A percentile compares a stretch with the other conserved stretches of the same genome.
Conservation (phyloP, 805 yeast species). For the Yamadazyma sp. region DNA sequence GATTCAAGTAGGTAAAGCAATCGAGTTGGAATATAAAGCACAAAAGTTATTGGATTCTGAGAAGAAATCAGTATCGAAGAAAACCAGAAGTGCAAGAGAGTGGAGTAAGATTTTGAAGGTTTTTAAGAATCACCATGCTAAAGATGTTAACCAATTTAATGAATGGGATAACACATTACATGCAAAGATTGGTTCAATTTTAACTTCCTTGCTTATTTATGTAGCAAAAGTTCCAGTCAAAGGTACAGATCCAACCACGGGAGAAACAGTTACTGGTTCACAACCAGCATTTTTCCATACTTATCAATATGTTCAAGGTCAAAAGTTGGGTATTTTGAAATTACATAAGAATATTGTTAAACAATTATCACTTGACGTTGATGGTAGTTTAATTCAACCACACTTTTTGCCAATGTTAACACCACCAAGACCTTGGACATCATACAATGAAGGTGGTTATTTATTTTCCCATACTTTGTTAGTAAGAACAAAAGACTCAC, state of each 20-base stretch:
- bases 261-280: constrained; percentile 58
- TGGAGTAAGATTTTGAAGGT: constrained; percentile 43
- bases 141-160: constrained; percentile 10
- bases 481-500: constrained; percentile 77
- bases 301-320: constrained; percentile 77
- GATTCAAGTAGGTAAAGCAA: constrained; percentile 73
- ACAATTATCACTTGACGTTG: constrained; percentile 63
- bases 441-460: constrained; percentile 84
- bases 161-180: constrained; percentile 29
- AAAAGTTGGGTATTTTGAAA: constrained; percentile 75
- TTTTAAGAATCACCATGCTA: constrained; percentile 12
- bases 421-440: constrained; percentile 85
- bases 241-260: constrained; percentile 80
- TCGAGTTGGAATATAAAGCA: constrained; percentile 80
- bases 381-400: constrained; percentile 70
- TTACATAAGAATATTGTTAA: constrained; percentile 67
- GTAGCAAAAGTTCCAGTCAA: constrained; percentile 79
- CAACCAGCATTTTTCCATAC: constrained; percentile 92
- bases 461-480: constrained; percentile 58
- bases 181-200: constrained; percentile 76
- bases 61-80: constrained; percentile 42
- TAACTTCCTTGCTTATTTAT: constrained; percentile 71
- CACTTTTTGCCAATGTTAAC: constrained; percentile 91
- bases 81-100: constrained; percentile 44
- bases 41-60: constrained; percentile 61